Conservation (phyloP, 2,329 filamentous ascomycete genomes). For the Pseudogymnoascus sp. region DNA sequence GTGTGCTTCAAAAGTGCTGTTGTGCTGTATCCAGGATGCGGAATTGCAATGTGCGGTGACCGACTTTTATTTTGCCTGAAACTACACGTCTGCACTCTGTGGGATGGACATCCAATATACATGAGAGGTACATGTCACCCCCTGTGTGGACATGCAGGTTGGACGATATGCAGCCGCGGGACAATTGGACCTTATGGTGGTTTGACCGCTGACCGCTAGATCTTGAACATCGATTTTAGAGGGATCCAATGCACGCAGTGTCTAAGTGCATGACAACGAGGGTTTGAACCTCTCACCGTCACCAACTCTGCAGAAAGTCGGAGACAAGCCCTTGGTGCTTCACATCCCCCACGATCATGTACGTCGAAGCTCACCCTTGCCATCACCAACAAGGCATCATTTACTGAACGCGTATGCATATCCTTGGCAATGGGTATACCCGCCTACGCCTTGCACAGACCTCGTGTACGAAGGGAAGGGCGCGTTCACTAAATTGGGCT, state of each 20-base stretch:
- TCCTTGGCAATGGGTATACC: slow-evolving; percentile 1
- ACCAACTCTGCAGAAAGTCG: slow-evolving; percentile 5
- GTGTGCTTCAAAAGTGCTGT: neutral
- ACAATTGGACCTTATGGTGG: slow-evolving; percentile 1
- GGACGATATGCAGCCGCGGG: neutral
- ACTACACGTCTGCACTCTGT: neutral
- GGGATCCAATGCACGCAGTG: neutral
- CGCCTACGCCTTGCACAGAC: neutral
- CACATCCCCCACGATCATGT: neutral
- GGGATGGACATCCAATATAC: neutral
- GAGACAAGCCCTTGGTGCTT: neutral
- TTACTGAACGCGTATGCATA: neutral
- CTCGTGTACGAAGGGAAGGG: neutral
- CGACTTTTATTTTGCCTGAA: slow-evolving; percentile 1
- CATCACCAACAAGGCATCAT: neutral
- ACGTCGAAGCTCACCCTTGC: neutral
- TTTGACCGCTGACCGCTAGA: slow-evolving; percentile 4
- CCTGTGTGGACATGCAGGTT: neutral
- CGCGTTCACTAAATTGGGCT: neutral
- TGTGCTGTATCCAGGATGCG: neutral
- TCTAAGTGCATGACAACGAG: neutral
- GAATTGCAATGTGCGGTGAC: neutral
- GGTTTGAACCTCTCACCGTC: neutral
- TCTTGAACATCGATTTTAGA: neutral
- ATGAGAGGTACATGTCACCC: neutral